Evolutionary conservation across 2,329 filamentous ascomycete genomes (phyloP), one percentile per base, ranked within the genome.

Genomic region (Botrytis pseudocinerea): DNA sequence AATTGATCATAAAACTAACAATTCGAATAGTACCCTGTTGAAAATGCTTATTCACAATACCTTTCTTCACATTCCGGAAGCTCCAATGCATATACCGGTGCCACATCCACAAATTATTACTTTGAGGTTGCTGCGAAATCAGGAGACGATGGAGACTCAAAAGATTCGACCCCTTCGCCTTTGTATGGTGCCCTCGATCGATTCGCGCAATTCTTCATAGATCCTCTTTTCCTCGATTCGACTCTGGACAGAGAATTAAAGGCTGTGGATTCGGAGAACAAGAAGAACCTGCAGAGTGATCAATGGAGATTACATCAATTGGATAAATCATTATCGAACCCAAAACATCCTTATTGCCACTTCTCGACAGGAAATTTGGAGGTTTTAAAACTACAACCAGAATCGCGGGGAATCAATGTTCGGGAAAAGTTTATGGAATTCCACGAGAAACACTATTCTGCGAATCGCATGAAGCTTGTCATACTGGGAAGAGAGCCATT

Each of bases 1-100:
- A 59, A 25, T 62, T 69, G 46, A 59, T 38, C 69, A 54, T 12
- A 69, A 65, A 46, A 69, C 76, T 78, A 75, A 79, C 51, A 64
- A 38, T 44, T 51, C 6, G 74, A 80, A 8, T 65, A 92, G 89
- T 99, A 96, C 80, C 96, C 96, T 0, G 89, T 91, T 81, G 95
- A 98, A 83, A 98, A 99, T 82, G 95, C 93, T 76, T 99, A 99
- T 85, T 94, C 93, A 80, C 92, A 95, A 81, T 99, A 97, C 82
- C 89, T 99, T 71, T 93, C 94, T 69, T 88, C 93, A 74, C 92
- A 98, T 82, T 97, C 94, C 16, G 96, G 96, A 72, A 90, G 92
- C 80, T 97, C 95, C 42, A 99, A 99, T 82, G 96, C 96, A 72
- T 98, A 97, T 82, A 99, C 96, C 1, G 94, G 92, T 25, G 87